These are phyloP conservation scores for Cetraspora pellucida DNA, from an alignment of 192 early-diverging fungal species.

Conservation along the genomic window DNA sequence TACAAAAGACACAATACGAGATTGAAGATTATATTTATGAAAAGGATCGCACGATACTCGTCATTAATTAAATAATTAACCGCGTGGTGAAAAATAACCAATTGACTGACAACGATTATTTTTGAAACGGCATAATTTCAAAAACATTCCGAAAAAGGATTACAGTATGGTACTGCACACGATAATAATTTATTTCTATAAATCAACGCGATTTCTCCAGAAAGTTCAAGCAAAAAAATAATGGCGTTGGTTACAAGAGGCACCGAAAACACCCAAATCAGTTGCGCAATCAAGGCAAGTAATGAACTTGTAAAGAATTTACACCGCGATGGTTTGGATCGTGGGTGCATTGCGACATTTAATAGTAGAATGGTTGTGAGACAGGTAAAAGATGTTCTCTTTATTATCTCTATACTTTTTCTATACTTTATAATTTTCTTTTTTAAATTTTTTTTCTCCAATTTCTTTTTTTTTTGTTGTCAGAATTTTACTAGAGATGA, in stretches of 20 bases:
- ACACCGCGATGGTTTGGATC: slow-evolving; percentile 32
- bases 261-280: background rate
- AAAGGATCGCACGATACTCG: no score
- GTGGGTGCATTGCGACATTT: slow-evolving; percentile 31
- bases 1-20: no score
- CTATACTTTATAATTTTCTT: background rate
- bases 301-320: slow-evolving; percentile 27
- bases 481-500: slow-evolving; percentile 14
- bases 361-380: slow-evolving; percentile 16
- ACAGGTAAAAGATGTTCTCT: slow-evolving; percentile 10
- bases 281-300: slow-evolving; percentile 25
- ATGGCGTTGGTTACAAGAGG: background rate
- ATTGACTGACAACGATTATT: no score
- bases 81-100: no score
- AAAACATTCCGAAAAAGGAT: background rate
- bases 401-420: background rate
- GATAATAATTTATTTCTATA: background rate
- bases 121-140: background rate
- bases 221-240: background rate
- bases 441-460: background rate
- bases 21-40: no score
- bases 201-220: background rate
- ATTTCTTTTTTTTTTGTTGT: background rate
- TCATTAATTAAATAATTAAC: no score
- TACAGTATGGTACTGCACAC: background rate